Evolutionary conservation across 176 grass and related monocot genomes (phyloP), one percentile per base, ranked within the genome.

Genomic region (Paspalum vaginatum): DNA sequence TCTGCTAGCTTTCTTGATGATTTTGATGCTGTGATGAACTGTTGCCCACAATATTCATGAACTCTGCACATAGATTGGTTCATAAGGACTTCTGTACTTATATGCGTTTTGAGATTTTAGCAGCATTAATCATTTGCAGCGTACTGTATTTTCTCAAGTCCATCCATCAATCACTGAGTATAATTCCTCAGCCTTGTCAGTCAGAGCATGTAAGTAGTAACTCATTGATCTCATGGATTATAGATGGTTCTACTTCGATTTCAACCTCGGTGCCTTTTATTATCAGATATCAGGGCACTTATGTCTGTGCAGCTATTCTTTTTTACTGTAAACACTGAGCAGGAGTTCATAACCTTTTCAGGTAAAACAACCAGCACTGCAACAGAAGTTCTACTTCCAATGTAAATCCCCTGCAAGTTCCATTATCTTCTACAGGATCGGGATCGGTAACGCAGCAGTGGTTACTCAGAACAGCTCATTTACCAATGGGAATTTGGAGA

Each of bases 341-440:
- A 13, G 45, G 61, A 80, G 81, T 45, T 72, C 71, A 46, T 65
- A 39, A 37, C 53, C 78, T 78, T 63, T 50, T 82, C 42, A 46
- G 72, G 72, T 81, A 52, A 66, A 89, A 89, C 42, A 85, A 85
- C 72, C 65, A 65, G 43, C 50, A 66, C 77, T 85, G 83, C 78
- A 85, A 89, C 70, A 56, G 87, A 85, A 85, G 87, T 89, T 89
- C 48, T 78, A 77, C 56, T 85, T 81, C 87, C 87, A 39, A 85
- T 78, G 87, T 85, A 82, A 89, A 89, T 89, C 70, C 83, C 63
- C 83, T 82, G 83, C 65, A 89, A 85, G 72, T 82, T 82, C 83
- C 78, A 82, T 82, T 75, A 78, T 89, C 87, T 81, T 85, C 78
- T 85, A 71, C 62, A 17, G 72, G 78, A 78, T 89, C 54, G 83